Percentiles rank a stretch among this genome's conserved stretches.
Evolutionary conservation across 306 rosid species (phyloP).

Genomic region (Rosa multiflora): DNA sequence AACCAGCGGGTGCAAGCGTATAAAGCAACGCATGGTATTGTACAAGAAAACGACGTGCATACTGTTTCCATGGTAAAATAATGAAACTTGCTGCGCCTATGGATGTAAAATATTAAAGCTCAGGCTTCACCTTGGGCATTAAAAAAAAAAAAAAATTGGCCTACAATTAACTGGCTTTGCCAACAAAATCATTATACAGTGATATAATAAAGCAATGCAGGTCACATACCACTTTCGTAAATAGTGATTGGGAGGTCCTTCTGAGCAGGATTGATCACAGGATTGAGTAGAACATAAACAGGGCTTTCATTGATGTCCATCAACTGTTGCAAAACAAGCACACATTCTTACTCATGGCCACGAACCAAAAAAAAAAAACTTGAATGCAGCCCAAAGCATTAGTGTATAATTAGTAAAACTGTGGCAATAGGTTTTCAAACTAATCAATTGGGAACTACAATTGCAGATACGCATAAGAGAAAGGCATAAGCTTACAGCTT

Average conservation of each 20-base stretch:
- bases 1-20: neutral
- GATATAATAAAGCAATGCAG: constrained; percentile 14
- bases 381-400: neutral
- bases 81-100: neutral
- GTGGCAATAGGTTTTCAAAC: neutral
- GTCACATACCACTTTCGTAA: constrained; percentile 75
- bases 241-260: constrained; percentile 93
- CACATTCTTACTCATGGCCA: constrained; percentile 1
- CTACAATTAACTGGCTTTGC: neutral
- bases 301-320: constrained; percentile 98
- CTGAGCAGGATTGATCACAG: constrained; percentile 80
- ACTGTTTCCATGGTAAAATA: neutral
- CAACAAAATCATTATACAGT: constrained; percentile 16
- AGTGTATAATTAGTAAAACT: neutral
- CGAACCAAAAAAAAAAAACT: neutral
- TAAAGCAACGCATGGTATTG: neutral
- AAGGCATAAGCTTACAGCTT: constrained; percentile 47
- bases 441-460: neutral
- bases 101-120: neutral
- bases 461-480: neutral
- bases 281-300: constrained; percentile 89
- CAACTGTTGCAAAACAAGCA: constrained; percentile 51
- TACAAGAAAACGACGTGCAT: neutral
- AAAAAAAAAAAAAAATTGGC: neutral
- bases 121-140: neutral